Percentiles rank a stretch among this genome's conserved stretches.
Evolutionary conservation across 2,329 filamentous ascomycete species (phyloP).

Genomic region (Paecilomyces dactylethromorphus): DNA sequence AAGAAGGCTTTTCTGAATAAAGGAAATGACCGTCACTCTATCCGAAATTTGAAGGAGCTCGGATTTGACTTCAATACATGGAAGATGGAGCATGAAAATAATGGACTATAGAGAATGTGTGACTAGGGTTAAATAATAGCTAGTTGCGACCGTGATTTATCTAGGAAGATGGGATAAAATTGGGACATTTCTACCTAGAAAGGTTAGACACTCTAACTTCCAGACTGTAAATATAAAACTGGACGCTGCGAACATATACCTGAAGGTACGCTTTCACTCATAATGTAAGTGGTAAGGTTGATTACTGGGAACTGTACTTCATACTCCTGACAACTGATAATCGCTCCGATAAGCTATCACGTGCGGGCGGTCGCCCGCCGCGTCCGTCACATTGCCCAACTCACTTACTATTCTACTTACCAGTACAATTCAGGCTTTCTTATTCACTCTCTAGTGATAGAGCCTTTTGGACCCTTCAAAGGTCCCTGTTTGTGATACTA

Average conservation of each 20-base stretch:
- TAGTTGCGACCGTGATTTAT: not conserved
- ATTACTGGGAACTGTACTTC: not conserved
- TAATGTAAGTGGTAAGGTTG: not conserved
- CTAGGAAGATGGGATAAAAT: not conserved
- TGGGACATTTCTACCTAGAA: not conserved
- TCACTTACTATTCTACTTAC: constrained; percentile 3
- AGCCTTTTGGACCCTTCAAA: not conserved
- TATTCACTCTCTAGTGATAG: not conserved
- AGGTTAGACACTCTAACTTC: not conserved
- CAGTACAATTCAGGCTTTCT: not conserved
- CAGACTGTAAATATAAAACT: not conserved
- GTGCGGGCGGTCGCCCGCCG: constrained; percentile 24
- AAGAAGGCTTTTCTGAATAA: constrained; percentile 63
- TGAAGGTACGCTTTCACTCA: not conserved
- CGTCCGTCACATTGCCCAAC: constrained; percentile 12
- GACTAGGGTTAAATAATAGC: not conserved
- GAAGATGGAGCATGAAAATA: constrained; percentile 8
- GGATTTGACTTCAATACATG: constrained; percentile 56
- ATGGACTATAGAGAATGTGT: not conserved
- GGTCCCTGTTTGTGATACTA: not conserved
- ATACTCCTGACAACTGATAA: no score
- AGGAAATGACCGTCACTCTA: constrained; percentile 51
- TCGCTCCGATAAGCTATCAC: constrained; percentile 14
- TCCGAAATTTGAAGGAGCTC: constrained; percentile 63
- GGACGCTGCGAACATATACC: not conserved